Base-by-base conservation (phyloP, 306 rosid genomes). In the Quillaja saponaria region DNA sequence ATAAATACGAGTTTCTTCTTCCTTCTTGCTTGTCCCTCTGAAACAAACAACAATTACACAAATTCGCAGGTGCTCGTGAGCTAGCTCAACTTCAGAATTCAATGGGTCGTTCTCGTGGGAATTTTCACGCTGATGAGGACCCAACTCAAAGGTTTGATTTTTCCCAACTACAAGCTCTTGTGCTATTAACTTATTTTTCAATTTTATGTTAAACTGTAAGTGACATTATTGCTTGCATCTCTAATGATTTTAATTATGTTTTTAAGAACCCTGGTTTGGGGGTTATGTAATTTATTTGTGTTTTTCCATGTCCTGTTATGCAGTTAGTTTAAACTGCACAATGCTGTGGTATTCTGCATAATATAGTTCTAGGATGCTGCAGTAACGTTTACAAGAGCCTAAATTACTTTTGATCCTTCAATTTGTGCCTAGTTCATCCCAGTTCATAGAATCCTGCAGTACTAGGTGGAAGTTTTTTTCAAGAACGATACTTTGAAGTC, bases 81-180 rank as follows among this genome's bases (percentile, higher is more conserved):
- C 58, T 58, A 45, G 5, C 59, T 75, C 58, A 41, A 42, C 66
- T 62, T 34, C 58, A 44, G 65, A 47, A 67, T 49, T 48, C 79
- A 79, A 92, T 94, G 99, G 99, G 91, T 76, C 96, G 99, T 66
- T 94, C 97, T 78, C 96, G 99, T 52, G 95, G 90, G 28, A 88
- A 88, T 68, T 89, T 89, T 60, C 96, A 81, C 59, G 76, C 82
- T 20, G 95, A 89, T 51, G 99, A 89, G 45, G 99, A 94, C 72
- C 97, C 96, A 19, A 76, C 81, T 34, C 99, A 85, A 73, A 89
- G 99, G 97, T 94, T 81, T 18, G 63, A 52, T 48, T 10, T 55
- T 61, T 56, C 54, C 18, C 46, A 37, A 8, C 39, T 52, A 34
- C 6, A 5, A 33, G 64, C 59, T 38, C 20, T 34, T 50, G 6